Evolutionary conservation across 2,329 filamentous ascomycete species (phyloP), one percentile per base, ranked within the genome.

Genomic region (Claviceps sp.): DNA sequence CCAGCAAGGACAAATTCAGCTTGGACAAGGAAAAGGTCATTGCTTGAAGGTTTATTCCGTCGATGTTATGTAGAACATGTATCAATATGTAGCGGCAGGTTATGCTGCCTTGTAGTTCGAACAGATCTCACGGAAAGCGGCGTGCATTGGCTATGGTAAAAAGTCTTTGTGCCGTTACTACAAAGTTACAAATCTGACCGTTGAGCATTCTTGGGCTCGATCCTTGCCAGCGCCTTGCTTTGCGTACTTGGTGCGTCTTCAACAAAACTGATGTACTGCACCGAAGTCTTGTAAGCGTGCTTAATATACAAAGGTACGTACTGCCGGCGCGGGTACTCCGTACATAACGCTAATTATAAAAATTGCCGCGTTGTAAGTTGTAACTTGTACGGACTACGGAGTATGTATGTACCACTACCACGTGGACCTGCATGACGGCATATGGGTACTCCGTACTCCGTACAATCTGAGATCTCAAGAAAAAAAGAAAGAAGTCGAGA

Each of bases 11-110:
- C 41, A 61, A 64, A 16, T 53, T 66, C 41, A 68, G 64, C 45
- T 71, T 73, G 54, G 30, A 34, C 30, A 24, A 6, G 19, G 65
- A 72, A 56, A 77, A 76, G 68, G 67, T 66, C 2, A 55, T 70
- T 64, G 70, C 66, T 45, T 76, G 64, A 61, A 48, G 40, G 17
- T 24, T 16, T 30, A 22, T 4, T 39, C 16, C 11, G 26, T 4
- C 37, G 41, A 39, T n/a, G n/a, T 17, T 41, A 34, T 50, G 40
- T 52, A 52, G 50, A 54, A 47, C 37, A 50, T 47, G 42, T 48
- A 55, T 41, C 22, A 52, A 54, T 52, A 54, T 34, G 10, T 34
- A 34, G 30, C 30, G 30, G 39, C 14, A 50, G 24, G 26, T 47
- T 30, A 4, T 43, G 24, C 37, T 38, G 14, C 24, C 30, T 51